Percentiles rank a stretch among this genome's conserved stretches.
These are phyloP conservation scores for Eucalyptus sp. DNA, from an alignment of 345 rosid genomes.

Conservation along the genomic window DNA sequence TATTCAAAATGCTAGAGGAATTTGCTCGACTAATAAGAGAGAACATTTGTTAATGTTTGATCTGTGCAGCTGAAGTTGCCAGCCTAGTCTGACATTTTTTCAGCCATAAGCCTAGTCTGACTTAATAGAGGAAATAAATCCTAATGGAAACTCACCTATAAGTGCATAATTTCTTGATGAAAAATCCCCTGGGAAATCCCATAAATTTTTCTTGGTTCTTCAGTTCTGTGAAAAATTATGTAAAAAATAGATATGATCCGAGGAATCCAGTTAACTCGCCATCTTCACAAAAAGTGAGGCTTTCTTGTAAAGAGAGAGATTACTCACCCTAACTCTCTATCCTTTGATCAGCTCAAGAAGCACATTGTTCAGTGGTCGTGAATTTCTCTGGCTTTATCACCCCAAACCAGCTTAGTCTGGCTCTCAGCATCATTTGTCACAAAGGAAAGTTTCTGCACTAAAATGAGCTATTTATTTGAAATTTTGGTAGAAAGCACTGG, in stretches of 20 bases:
- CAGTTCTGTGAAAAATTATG: not conserved
- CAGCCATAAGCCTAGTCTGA: not conserved
- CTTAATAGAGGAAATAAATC: not conserved
- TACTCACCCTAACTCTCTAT: not conserved
- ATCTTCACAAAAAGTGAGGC: not conserved
- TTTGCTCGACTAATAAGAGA: not conserved
- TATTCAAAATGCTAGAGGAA: not conserved
- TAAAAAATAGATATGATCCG: not conserved
- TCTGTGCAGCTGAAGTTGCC: not conserved
- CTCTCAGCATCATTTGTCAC: slow-evolving; percentile 34
- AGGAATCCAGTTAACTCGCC: not conserved
- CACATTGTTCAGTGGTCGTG: not conserved
- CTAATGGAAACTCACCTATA: not conserved
- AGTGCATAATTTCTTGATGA: not conserved
- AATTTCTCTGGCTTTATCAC: slow-evolving; percentile 13
- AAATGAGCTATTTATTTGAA: not conserved
- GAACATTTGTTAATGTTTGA: not conserved
- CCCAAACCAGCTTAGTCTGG: slow-evolving; percentile 83
- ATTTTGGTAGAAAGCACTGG: not conserved
- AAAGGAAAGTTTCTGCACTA: slow-evolving; percentile 54
- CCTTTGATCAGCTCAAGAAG: not conserved
- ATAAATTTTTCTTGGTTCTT: not conserved
- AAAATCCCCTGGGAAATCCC: not conserved
- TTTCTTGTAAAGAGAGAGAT: not conserved
- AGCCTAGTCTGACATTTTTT: not conserved